phyloP scores from a whole-genome alignment of 306 rosid species.

The Cajanus cajan region DNA sequence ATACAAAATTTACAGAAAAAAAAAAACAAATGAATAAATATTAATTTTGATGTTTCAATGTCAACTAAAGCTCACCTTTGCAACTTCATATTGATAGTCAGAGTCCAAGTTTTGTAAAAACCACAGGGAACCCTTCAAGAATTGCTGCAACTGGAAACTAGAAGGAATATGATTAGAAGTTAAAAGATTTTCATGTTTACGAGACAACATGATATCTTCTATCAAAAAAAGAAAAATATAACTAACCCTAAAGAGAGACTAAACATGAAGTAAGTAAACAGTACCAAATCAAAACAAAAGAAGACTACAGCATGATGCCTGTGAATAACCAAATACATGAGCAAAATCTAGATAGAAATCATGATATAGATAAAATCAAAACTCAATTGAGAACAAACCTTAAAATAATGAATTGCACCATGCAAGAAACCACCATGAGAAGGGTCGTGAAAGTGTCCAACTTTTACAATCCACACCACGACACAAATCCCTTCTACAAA shows the following conservation, averaged over 20 bases:
- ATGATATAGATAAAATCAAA: neutral
- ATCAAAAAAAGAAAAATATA: slow-evolving; percentile 10
- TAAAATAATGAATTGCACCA: slow-evolving; percentile 98
- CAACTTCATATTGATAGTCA: slow-evolving; percentile 93
- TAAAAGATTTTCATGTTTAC: slow-evolving; percentile 29
- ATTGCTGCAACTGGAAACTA: slow-evolving; percentile 99
- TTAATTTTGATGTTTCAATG: neutral
- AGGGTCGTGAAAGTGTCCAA: slow-evolving; percentile 98
- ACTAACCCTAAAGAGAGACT: neutral
- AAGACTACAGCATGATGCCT: slow-evolving; percentile 27
- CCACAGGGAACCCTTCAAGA: slow-evolving; percentile 99
- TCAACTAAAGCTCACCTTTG: slow-evolving; percentile 56
- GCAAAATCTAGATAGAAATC: slow-evolving; percentile 1
- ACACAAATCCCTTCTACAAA: slow-evolving; percentile 96
- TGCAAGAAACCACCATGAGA: slow-evolving; percentile 93
- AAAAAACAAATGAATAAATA: neutral
- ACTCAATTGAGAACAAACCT: slow-evolving; percentile 55
- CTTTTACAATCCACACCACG: slow-evolving; percentile 94
- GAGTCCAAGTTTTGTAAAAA: slow-evolving; percentile 95
- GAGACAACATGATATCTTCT: slow-evolving; percentile 6
- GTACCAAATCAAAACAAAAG: slow-evolving; percentile 13
- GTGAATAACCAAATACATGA: slow-evolving; percentile 14
- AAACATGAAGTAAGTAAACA: neutral
- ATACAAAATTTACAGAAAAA: slow-evolving; percentile 13
- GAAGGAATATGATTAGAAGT: slow-evolving; percentile 31